Evolutionary conservation across 2,329 filamentous ascomycete species (phyloP), one percentile per base, ranked within the genome.

Genomic region (Colletotrichum tamarilloi): DNA sequence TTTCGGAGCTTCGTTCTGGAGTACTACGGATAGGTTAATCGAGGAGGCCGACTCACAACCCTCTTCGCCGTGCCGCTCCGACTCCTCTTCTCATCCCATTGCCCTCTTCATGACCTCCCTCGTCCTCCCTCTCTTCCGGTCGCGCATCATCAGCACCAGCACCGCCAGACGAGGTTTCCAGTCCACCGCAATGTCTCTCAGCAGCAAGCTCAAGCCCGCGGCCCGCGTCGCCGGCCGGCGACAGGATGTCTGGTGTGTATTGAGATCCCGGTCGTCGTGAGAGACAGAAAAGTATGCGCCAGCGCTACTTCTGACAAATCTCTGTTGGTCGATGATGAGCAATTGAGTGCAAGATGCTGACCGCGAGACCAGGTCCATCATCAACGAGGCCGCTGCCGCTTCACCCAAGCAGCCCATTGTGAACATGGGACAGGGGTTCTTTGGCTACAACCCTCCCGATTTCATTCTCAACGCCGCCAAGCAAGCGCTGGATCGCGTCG

Each of bases 401-500:
- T 91, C 90, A 30, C 89, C 90, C 22, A 88, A 87, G 72, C 89
- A 91, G 80, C 90, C 90, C 72, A 91, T 92, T 75, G 87, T 92
- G 74, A 92, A 92, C 77, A 87, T 92, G 85, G 90, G 90, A 32
- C 89, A 91, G 80, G 90, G 90, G 67, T 95, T 95, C 87, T 95
- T 95, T 77, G 96, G 96, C 72, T 98, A 98, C 84, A 98, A 98
- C 81, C 96, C 96, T 69, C 96, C 96, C 8, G 84, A 92, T 46
- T 98, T 98, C 83, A 95, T 98, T 76, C 87, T 98, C 76, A 90
- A 98, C 78, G 97, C 97, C 55, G 97, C 97, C 64, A 98, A 98
- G 84, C 87, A 92, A 52, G 95, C 96, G 52, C 89, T 99, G 64
- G 93, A 98, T 80, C 90, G 91, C 64, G 96, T 99, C 26, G 97